These are phyloP conservation scores for Rhizoctonia solani DNA, from an alignment of 1,284 basidiomycete species.

Conservation along the genomic window DNA sequence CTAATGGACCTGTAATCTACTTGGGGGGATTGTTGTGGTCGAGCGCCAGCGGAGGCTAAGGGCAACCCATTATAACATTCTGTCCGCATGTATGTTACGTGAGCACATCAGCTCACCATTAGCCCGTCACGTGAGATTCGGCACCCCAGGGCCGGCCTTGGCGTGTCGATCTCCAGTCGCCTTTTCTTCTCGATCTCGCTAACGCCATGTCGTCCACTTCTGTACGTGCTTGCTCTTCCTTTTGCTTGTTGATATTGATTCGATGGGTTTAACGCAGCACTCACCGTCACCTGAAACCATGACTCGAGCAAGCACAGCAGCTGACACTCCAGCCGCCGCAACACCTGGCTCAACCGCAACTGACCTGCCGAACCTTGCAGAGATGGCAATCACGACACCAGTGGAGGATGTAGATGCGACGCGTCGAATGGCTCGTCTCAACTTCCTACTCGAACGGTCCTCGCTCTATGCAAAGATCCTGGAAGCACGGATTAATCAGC, in stretches of 20 bases:
- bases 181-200: background rate
- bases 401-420: slow-evolving; percentile 64
- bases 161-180: slow-evolving; percentile 24
- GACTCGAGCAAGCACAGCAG: background rate
- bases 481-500: slow-evolving; percentile 55
- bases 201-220: slow-evolving; percentile 24
- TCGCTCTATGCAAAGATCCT: slow-evolving; percentile 63
- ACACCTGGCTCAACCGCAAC: slow-evolving; percentile 14
- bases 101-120: too few relatives aligned
- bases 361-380: slow-evolving; percentile 39
- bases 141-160: slow-evolving; percentile 10
- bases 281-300: background rate
- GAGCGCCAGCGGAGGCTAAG: too few relatives aligned
- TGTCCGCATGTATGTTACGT: too few relatives aligned
- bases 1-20: too few relatives aligned
- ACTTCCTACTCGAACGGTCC: slow-evolving; percentile 65
- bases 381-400: slow-evolving; percentile 62
- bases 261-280: background rate
- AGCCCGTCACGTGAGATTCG: slow-evolving; percentile 31
- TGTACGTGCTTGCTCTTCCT: too few relatives aligned
- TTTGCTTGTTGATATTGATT: too few relatives aligned
- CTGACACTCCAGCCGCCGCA: background rate
- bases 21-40: too few relatives aligned
- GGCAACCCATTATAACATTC: too few relatives aligned
- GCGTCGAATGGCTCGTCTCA: slow-evolving; percentile 50